Evolutionary conservation across 23 red algal species (phyloP).

Genomic region (Gracilariopsis chorda): DNA sequence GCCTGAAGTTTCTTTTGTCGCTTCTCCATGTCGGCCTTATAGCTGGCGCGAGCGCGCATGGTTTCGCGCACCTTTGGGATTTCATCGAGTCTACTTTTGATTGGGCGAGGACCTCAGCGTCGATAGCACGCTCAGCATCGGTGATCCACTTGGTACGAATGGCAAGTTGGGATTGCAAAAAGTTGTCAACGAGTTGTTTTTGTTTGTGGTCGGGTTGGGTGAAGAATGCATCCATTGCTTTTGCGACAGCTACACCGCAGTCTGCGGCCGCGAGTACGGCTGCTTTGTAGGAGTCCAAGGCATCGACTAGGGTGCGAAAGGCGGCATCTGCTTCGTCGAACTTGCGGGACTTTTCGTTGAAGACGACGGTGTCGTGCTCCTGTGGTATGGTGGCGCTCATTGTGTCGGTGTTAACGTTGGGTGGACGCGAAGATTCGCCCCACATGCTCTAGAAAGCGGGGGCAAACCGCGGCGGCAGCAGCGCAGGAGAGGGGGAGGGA

Average conservation of each 20-base stretch:
- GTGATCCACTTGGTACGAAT: constrained; percentile 48
- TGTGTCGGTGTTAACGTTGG: neutral
- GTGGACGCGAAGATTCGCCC: neutral
- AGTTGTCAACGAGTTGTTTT: constrained; percentile 29
- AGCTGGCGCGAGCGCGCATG: constrained; percentile 35
- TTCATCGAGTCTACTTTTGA: constrained; percentile 45
- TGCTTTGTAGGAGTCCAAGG: constrained; percentile 33
- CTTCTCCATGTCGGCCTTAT: constrained; percentile 64
- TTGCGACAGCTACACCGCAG: constrained; percentile 54
- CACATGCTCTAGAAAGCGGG: neutral
- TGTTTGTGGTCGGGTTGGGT: constrained; percentile 1
- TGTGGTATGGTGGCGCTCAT: constrained; percentile 25
- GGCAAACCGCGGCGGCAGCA: neutral
- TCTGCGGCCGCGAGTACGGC: constrained; percentile 42
- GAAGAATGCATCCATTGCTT: constrained; percentile 40
- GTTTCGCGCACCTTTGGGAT: constrained; percentile 66
- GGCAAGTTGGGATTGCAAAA: constrained; percentile 31
- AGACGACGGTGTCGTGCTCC: constrained; percentile 27
- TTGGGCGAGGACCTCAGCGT: constrained; percentile 44
- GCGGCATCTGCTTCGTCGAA: constrained; percentile 56
- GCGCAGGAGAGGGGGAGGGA: neutral
- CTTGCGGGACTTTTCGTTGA: constrained; percentile 27
- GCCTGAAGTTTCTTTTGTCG: constrained; percentile 46
- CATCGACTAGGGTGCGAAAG: constrained; percentile 28
- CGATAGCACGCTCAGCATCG: constrained; percentile 21